Base-by-base conservation (phyloP, 106 monocot genomes). In the Hemerocallis citrina region DNA sequence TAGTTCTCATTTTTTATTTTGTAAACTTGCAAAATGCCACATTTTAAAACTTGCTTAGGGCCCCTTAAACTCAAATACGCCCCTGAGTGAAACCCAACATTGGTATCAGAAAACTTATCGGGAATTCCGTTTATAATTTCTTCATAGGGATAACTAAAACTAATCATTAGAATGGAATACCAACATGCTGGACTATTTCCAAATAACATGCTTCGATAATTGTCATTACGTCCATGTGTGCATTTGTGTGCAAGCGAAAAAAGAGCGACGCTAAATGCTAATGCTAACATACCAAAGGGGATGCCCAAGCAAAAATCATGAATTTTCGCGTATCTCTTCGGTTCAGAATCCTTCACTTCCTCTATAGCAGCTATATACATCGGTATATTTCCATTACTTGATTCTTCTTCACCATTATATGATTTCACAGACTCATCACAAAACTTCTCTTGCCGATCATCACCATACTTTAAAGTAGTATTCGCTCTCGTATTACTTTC, bases 221-320 rank as follows among this genome's bases (percentile, higher is more conserved):
- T n/a, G n/a, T n/a, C n/a, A n/a, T n/a, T n/a, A n/a, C n/a, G 4
- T 0, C 0, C 28, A 20, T 58, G 57, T 13, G 0, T 28, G 52
- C 25, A 27, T 12, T 8, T 2, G 11, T 13, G 27, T 28, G 27
- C 11, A 12, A 0, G 27, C 11, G 13, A 0, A 29, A 1, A 22
- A 1, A 22, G 11, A 52, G 25, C 11, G 6, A 29, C 12, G 24
- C 29, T 4, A 7, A 62, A 62, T 44, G 5, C 30, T 17, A 42
- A 23, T 33, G 7, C 24, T 40, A 5, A 64, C 68, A 63, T 57
- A 75, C 68, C 75, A 51, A 69, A 75, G 12, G 75, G 75, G 12
- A 75, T 75, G 36, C 75, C 75, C 21, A 75, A 51, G 61, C 75
- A 75, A 69, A 75, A 75, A 27, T 75, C 75, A 56, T 75, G 75